A percentile compares a stretch with the other conserved stretches of the same genome.
Conservation (phyloP, 306 rosid genomes). For the Citrullus colocynthis region DNA sequence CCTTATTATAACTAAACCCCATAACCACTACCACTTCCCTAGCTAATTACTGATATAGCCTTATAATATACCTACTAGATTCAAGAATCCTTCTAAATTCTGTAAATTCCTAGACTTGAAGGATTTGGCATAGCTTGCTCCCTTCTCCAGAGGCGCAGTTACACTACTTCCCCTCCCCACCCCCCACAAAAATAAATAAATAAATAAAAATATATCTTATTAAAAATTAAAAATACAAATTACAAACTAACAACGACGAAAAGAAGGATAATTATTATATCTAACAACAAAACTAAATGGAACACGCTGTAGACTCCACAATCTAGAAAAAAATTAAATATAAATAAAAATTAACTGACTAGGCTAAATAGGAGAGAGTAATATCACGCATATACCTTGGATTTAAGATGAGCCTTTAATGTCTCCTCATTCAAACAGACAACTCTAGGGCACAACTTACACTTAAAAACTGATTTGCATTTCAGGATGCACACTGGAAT, state of each 20-base stretch:
- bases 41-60: no score
- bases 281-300: not conserved
- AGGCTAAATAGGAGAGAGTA: not conserved
- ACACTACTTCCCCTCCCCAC: not conserved
- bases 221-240: not conserved
- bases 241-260: not conserved
- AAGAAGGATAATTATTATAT: not conserved
- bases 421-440: conserved; percentile 72
- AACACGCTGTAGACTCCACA: not conserved
- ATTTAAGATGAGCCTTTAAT: conserved; percentile 65
- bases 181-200: no score
- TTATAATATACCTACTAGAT: no score
- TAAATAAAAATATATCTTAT: not conserved
- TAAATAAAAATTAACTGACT: not conserved
- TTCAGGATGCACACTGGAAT: conserved; percentile 32
- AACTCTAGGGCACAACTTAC: conserved; percentile 80
- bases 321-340: not conserved
- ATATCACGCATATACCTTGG: conserved; percentile 35
- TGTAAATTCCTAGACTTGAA: no score
- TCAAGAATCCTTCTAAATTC: not conserved
- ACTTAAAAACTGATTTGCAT: conserved; percentile 74
- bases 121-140: not conserved
- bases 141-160: not conserved
- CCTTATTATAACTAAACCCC: no score
- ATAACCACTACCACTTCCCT: no score